Conservation (phyloP, 202 grass and related monocot species). For the Saccharum hybrid region DNA sequence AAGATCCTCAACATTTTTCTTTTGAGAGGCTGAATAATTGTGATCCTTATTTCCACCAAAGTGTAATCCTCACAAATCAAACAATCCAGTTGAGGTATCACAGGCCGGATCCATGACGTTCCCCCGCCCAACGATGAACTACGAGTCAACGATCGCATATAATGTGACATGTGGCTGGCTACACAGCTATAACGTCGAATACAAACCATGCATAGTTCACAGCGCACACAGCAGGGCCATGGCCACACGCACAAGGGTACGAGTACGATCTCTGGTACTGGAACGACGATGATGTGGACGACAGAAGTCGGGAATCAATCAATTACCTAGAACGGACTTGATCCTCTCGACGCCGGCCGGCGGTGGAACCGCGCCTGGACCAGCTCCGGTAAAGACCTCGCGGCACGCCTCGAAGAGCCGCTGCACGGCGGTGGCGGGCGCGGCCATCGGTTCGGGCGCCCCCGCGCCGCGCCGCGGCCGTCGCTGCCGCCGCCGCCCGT, state of each 20-base stretch:
- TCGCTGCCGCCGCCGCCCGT: constrained; percentile 26
- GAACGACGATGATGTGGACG: not conserved
- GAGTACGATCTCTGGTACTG: not conserved
- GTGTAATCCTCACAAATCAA: not conserved
- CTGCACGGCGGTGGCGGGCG: constrained; percentile 16
- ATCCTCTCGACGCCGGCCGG: constrained; percentile 54
- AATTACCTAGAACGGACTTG: constrained; percentile 62
- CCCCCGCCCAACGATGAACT: not conserved
- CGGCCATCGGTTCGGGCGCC: not conserved
- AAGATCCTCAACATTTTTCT: not conserved
- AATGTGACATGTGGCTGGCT: not conserved
- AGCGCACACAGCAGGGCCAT: not conserved
- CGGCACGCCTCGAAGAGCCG: constrained; percentile 66
- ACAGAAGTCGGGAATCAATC: not conserved
- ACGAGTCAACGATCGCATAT: too few species aligned
- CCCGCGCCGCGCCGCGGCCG: constrained; percentile 29
- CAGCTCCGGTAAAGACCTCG: constrained; percentile 51
- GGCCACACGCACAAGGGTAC: not conserved
- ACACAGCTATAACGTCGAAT: constrained; percentile 30
- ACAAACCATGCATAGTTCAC: not conserved
- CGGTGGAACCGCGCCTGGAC: constrained; percentile 41
- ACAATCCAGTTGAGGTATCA: not conserved
- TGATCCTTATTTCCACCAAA: not conserved
- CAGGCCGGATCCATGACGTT: not conserved
- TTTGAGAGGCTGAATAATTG: not conserved